Evolutionary conservation across 192 early-diverging fungal genomes (phyloP).

Genomic region (Thamnidium elegans): DNA sequence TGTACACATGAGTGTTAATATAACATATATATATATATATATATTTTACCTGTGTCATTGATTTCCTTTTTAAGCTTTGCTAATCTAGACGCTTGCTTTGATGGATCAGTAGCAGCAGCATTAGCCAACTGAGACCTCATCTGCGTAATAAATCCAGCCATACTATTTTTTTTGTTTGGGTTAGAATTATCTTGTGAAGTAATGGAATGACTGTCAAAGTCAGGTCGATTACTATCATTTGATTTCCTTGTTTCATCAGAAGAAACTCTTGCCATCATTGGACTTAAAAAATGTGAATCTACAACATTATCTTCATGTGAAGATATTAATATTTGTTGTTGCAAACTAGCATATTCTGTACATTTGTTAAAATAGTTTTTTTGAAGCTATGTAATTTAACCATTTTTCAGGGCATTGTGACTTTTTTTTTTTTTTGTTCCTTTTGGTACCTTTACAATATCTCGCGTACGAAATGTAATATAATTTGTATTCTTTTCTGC

Average conservation of each 20-base stretch:
- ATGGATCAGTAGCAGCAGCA: constrained; percentile 19
- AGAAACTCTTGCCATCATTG: background rate
- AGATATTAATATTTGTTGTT: constrained; percentile 8
- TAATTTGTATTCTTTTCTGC: constrained; percentile 14
- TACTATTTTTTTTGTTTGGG: constrained; percentile 16
- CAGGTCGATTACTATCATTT: constrained; percentile 11
- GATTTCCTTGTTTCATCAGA: constrained; percentile 15
- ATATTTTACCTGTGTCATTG: constrained; percentile 28
- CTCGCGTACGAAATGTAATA: constrained; percentile 10
- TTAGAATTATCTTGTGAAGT: background rate
- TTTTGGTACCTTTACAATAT: constrained; percentile 15
- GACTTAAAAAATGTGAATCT: background rate
- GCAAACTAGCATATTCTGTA: constrained; percentile 1
- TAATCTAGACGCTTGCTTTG: constrained; percentile 23
- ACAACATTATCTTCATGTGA: background rate
- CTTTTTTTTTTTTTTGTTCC: background rate
- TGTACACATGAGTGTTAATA: too few species aligned
- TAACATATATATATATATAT: too few species aligned
- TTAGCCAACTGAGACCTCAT: constrained; percentile 23
- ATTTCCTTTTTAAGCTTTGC: constrained; percentile 34
- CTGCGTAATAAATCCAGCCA: constrained; percentile 27
- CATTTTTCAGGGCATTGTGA: background rate
- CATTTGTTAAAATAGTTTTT: constrained; percentile 17
- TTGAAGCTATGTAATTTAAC: constrained; percentile 2
- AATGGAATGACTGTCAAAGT: constrained; percentile 1